Base-by-base conservation (phyloP, 1,284 basidiomycete genomes). In the Peniophora sp. region DNA sequence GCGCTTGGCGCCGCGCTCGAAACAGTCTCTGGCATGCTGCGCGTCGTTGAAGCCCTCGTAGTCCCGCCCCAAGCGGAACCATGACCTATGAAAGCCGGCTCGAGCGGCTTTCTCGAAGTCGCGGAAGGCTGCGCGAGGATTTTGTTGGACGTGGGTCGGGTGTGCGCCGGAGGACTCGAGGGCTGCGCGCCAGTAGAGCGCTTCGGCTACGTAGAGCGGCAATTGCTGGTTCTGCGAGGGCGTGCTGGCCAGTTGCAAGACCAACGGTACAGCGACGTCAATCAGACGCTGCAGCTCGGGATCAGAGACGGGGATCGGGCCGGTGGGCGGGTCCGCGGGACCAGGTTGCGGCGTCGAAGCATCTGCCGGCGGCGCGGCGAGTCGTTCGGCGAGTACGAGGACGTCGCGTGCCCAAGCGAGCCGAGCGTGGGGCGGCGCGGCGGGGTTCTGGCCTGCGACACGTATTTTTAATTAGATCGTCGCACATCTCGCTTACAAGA, bases 41-140 rank as follows among this genome's bases (percentile, higher is more conserved):
- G 76, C 52, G 64, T 96, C 90, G 22, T 81, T 81, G 54, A 95
- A 92, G 49, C 81, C 83, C 69, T 97, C 95, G 63, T 97, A 97
- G 59, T 97, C 94, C 24, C 87, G 72, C 0, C 92, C 94, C 2
- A 97, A 79, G 44, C 85, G 76, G 69, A 93, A 97, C 94, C 94
- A 97, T 0, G 88, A 87, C 22, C 77, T 70, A 10, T 73, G 67
- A 57, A 81, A 85, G 0, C 92, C 92, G 2, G 74, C 77, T 35
- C 88, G 75, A 0, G 92, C 92, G 1, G 89, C 80, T 2, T 71
- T 68, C 63, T 95, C 92, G 62, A 92, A 96, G 63, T 94, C 92
- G 44, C 88, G 76, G 69, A 97, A 97, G 1, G 95, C 92, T 3
- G 78, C 65, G 15, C 89, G 78, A 3, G 87, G 84, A 60, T 91